A percentile compares a stretch with the other conserved stretches of the same genome.
Conservation (phyloP, 1,284 basidiomycete species). For the Mycosarcoma maydis region DNA sequence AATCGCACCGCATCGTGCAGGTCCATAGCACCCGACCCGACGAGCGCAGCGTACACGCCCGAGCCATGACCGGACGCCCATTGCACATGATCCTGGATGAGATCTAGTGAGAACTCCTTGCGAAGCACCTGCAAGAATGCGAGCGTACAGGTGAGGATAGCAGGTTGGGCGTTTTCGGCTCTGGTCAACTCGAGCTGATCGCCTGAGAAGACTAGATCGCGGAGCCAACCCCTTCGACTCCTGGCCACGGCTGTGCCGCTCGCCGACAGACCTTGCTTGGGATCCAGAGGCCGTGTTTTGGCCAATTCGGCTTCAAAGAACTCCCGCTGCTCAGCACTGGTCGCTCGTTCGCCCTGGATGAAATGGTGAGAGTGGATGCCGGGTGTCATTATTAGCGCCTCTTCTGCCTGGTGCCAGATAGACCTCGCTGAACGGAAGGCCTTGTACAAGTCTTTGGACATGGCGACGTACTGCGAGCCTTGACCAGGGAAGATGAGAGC, state of each 20-base stretch:
- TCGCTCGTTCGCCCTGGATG: slow-evolving; percentile 27
- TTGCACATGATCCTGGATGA: slow-evolving; percentile 57
- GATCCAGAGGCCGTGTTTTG: slow-evolving; percentile 44
- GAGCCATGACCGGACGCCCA: slow-evolving; percentile 62
- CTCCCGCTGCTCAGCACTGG: slow-evolving; percentile 35
- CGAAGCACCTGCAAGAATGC: slow-evolving; percentile 62
- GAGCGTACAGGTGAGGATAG: slow-evolving; percentile 60
- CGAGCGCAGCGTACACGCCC: slow-evolving; percentile 61
- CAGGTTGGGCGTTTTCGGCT: slow-evolving; percentile 62
- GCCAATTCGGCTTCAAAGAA: slow-evolving; percentile 59
- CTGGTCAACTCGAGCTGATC: slow-evolving; percentile 64
- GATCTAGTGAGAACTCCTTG: slow-evolving; percentile 59
- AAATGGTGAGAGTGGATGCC: slow-evolving; percentile 39
- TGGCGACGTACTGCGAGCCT: slow-evolving; percentile 65
- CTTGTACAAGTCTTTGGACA: slow-evolving; percentile 63
- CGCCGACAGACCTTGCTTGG: slow-evolving; percentile 33
- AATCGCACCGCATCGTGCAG: slow-evolving; percentile 58
- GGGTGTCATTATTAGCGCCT: slow-evolving; percentile 53
- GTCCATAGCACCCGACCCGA: slow-evolving; percentile 53
- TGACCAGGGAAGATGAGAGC: slow-evolving; percentile 64
- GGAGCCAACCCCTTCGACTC: slow-evolving; percentile 51
- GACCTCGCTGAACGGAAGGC: slow-evolving; percentile 55
- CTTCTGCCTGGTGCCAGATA: slow-evolving; percentile 63
- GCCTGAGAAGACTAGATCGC: slow-evolving; percentile 60
- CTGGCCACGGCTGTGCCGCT: slow-evolving; percentile 41